Percentiles rank a stretch among this genome's conserved stretches.
Evolutionary conservation across 1,284 basidiomycete genomes (phyloP).

Genomic region (Moesziomyces aphidis): DNA sequence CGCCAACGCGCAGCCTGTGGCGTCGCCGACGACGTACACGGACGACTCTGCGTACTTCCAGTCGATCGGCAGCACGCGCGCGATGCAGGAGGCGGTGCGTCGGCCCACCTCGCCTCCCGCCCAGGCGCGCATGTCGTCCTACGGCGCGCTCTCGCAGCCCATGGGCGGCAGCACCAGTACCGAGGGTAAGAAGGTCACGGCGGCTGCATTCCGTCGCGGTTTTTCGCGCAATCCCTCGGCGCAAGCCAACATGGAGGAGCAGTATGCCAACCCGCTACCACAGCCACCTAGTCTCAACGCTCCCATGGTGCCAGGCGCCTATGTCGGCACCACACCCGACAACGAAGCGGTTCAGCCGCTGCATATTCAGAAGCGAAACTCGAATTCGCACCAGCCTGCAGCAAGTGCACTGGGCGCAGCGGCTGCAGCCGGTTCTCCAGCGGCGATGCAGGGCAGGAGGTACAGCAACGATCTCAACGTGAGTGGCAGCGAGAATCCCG

Average conservation of each 20-base stretch:
- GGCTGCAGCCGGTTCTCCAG: constrained; percentile 29
- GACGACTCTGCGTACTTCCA: constrained; percentile 57
- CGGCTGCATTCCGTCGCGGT: constrained; percentile 60
- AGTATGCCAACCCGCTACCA: constrained; percentile 20
- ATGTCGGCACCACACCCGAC: constrained; percentile 16
- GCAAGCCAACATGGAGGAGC: constrained; percentile 30
- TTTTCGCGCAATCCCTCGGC: constrained; percentile 50
- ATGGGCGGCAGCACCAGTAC: constrained; percentile 13
- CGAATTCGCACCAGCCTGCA: constrained; percentile 12
- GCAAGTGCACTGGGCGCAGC: constrained; percentile 14
- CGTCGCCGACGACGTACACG: constrained; percentile 27
- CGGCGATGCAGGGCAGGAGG: constrained; percentile 20
- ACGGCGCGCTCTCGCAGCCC: constrained; percentile 18
- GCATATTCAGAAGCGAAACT: constrained; percentile 48
- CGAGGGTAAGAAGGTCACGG: constrained; percentile 61
- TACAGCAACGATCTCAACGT: constrained; percentile 29
- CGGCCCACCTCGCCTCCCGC: constrained; percentile 41
- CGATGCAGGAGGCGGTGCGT: constrained; percentile 55
- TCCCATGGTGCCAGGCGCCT: constrained; percentile 24
- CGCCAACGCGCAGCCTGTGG: constrained; percentile 4
- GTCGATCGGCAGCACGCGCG: constrained; percentile 55
- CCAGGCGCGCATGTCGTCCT: constrained; percentile 19
- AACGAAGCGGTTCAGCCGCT: constrained; percentile 33
- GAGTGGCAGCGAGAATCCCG: constrained; percentile 24
- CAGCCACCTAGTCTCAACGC: constrained; percentile 19